Evolutionary conservation across 106 monocot species (phyloP).

Genomic region (Dioscorea alata): DNA sequence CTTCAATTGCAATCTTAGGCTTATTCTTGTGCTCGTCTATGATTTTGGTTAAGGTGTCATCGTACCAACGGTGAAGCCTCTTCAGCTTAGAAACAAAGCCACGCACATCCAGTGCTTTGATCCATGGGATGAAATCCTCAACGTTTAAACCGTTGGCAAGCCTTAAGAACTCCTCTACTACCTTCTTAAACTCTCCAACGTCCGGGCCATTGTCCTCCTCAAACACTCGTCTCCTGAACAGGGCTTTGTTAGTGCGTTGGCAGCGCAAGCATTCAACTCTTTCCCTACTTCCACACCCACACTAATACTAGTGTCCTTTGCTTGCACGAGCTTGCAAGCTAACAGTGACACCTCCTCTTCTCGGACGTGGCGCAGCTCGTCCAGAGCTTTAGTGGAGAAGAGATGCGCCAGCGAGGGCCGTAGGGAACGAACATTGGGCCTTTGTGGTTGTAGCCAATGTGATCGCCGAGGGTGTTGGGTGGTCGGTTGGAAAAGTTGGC

Average conservation of each 20-base stretch:
- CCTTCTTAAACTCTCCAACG: slow-evolving; percentile 39
- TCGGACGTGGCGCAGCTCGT: slow-evolving; percentile 28
- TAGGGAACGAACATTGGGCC: slow-evolving; percentile 46
- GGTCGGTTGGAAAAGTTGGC: slow-evolving; percentile 48
- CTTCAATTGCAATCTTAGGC: neutral
- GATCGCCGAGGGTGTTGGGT: slow-evolving; percentile 44
- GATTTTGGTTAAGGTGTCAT: slow-evolving; percentile 22
- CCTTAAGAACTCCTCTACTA: slow-evolving; percentile 43
- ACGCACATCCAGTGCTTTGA: slow-evolving; percentile 33
- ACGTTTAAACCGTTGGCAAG: slow-evolving; percentile 42
- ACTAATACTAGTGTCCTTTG: too few species aligned
- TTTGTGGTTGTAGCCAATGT: slow-evolving; percentile 43
- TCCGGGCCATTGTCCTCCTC: slow-evolving; percentile 5
- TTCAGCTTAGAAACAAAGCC: slow-evolving; percentile 42
- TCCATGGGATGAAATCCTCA: slow-evolving; percentile 37
- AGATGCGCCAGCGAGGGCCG: slow-evolving; percentile 53
- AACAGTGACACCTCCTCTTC: slow-evolving; percentile 17
- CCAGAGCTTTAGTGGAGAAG: slow-evolving; percentile 46
- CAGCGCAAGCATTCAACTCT: slow-evolving; percentile 25
- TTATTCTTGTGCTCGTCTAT: slow-evolving; percentile 20
- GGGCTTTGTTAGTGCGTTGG: slow-evolving; percentile 35
- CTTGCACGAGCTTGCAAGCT: neutral
- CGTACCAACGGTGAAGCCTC: slow-evolving; percentile 27
- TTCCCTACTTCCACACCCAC: slow-evolving; percentile 11
- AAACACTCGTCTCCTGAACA: slow-evolving; percentile 34